Conservation (phyloP, 208 protist species). For the Balamuthia mandrillaris region DNA sequence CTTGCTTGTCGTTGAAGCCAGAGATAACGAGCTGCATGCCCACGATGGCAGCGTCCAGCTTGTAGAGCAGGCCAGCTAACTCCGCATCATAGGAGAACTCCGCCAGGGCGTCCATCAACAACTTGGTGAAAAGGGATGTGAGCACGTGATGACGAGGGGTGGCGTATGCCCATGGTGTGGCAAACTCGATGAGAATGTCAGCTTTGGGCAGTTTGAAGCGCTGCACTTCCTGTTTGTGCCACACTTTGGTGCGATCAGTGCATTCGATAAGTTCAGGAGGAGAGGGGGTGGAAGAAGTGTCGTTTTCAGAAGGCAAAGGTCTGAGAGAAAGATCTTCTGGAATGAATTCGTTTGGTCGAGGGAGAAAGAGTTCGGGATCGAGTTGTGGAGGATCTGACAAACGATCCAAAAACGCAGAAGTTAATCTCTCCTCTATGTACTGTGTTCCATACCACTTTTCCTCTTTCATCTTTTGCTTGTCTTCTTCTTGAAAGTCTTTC, state of each 20-base stretch:
- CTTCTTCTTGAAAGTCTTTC: neutral
- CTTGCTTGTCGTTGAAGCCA: no score
- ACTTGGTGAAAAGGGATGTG: neutral
- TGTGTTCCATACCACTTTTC: constrained; percentile 17
- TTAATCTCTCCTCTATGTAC: neutral
- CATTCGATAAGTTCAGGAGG: no score
- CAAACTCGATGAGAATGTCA: neutral
- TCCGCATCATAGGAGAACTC: constrained; percentile 48
- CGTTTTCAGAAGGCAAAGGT: no score
- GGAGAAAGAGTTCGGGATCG: neutral
- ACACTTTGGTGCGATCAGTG: neutral
- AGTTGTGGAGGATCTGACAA: no score
- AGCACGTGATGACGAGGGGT: neutral
- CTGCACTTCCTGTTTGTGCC: constrained; percentile 44
- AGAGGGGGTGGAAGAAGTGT: no score
- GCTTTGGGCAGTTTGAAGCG: constrained; percentile 34
- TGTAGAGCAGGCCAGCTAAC: no score
- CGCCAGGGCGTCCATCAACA: constrained; percentile 31
- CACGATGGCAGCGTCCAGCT: no score
- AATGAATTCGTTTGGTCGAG: constrained; percentile 12
- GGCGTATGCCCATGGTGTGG: neutral
- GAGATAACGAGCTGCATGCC: no score
- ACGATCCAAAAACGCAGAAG: no score
- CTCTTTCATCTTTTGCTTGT: neutral
- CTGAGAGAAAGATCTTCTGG: constrained; percentile 19